These are phyloP conservation scores for Didymella pomorum DNA, from an alignment of 2,329 filamentous ascomycete species.

Conservation along the genomic window DNA sequence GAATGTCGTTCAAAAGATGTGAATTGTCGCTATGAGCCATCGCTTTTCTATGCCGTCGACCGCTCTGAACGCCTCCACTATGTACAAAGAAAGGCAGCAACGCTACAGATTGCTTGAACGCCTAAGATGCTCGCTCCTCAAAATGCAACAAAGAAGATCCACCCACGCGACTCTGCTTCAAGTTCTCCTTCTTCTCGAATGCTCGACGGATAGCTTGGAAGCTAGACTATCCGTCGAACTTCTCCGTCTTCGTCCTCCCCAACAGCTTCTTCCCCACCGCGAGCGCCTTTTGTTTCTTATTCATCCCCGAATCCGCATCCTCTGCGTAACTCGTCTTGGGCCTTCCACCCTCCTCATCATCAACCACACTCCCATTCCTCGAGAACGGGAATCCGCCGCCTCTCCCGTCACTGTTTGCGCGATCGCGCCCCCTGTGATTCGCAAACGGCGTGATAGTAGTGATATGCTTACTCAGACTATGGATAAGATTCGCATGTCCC, in stretches of 20 bases:
- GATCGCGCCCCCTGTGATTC: slow-evolving; percentile 27
- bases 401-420: slow-evolving; percentile 22
- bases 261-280: slow-evolving; percentile 16
- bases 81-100: neutral
- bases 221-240: no score
- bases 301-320: neutral
- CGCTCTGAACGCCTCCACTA: neutral
- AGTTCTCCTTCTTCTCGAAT: no score
- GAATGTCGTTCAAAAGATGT: no score
- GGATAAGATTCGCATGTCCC: slow-evolving; percentile 45
- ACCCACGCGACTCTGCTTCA: neutral
- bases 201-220: no score
- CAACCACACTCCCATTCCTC: slow-evolving; percentile 9
- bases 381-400: slow-evolving; percentile 8
- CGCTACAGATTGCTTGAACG: neutral
- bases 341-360: neutral
- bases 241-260: slow-evolving; percentile 9
- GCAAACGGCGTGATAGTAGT: slow-evolving; percentile 42
- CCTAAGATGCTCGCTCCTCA: neutral
- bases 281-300: slow-evolving; percentile 20
- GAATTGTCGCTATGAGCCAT: no score
- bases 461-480: slow-evolving; percentile 45
- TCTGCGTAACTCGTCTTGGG: slow-evolving; percentile 11
- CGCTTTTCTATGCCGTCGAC: neutral
- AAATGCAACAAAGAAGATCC: slow-evolving; percentile 10